Conservation (phyloP, 768 basidiomycete species). For the Lentinus brumalis region DNA sequence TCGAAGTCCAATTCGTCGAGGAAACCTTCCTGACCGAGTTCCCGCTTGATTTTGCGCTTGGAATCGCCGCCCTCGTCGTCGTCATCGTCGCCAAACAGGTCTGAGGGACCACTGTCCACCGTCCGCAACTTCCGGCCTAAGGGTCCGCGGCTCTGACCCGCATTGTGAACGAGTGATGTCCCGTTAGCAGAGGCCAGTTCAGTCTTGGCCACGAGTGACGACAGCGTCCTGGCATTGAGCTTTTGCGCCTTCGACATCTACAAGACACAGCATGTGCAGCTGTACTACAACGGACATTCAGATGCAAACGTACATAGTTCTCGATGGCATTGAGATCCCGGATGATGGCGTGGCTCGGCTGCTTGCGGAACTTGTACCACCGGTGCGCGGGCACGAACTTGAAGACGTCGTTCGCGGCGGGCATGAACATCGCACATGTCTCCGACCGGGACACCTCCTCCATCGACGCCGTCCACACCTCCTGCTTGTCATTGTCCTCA, state of each 20-base stretch:
- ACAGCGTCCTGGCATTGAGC: slow-evolving; percentile 75
- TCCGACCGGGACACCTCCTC: slow-evolving; percentile 74
- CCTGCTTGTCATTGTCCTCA: slow-evolving; percentile 72
- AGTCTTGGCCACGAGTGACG: slow-evolving; percentile 54
- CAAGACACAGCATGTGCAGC: slow-evolving; percentile 21
- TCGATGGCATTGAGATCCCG: slow-evolving; percentile 69
- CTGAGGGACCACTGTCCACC: slow-evolving; percentile 66
- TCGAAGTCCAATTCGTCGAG: slow-evolving; percentile 83
- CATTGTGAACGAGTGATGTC: slow-evolving; percentile 48
- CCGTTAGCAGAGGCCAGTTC: slow-evolving; percentile 36
- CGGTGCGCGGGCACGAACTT: slow-evolving; percentile 86
- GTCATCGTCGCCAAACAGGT: slow-evolving; percentile 66
- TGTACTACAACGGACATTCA: background rate
- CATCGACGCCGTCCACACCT: slow-evolving; percentile 81
- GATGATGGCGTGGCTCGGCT: slow-evolving; percentile 72
- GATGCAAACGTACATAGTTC: slow-evolving; percentile 53
- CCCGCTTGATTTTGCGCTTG: slow-evolving; percentile 51
- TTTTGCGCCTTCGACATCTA: slow-evolving; percentile 59
- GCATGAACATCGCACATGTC: slow-evolving; percentile 84
- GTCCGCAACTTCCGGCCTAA: slow-evolving; percentile 67
- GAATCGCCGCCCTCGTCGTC: slow-evolving; percentile 49
- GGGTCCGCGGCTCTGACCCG: slow-evolving; percentile 63
- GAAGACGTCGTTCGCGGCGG: slow-evolving; percentile 78
- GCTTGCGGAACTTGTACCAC: slow-evolving; percentile 94
- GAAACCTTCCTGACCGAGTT: slow-evolving; percentile 76